Conservation (phyloP, 305 asterid species). For the Fraxinus greggii region DNA sequence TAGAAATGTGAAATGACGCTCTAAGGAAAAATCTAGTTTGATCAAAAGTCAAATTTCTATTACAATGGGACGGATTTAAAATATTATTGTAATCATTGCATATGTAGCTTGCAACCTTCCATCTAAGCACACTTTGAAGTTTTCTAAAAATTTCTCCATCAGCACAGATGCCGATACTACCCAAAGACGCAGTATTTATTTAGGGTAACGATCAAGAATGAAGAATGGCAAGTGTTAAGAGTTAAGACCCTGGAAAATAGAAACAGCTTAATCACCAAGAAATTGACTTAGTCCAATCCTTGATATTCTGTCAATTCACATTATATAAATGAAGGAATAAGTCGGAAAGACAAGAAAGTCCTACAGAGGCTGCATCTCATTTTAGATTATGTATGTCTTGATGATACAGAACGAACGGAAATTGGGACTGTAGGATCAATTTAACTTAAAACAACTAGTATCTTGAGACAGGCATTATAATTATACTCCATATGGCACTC, state of each 20-base stretch:
- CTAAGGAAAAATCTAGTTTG: background rate
- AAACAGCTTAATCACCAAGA: background rate
- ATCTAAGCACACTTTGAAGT: background rate
- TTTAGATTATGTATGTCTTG: background rate
- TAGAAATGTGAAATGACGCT: background rate
- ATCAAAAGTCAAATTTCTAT: background rate
- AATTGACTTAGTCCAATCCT: background rate
- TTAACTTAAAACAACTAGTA: background rate
- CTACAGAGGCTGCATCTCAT: background rate
- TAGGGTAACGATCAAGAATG: background rate
- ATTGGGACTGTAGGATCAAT: background rate
- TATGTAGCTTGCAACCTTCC: background rate
- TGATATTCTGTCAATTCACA: background rate
- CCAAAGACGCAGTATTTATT: background rate
- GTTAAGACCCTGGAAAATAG: background rate
- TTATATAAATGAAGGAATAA: background rate
- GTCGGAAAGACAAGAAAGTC: background rate
- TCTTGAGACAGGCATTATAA: background rate
- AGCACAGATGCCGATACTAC: background rate
- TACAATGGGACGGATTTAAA: background rate
- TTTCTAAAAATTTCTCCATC: background rate
- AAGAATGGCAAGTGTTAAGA: background rate
- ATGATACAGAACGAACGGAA: background rate
- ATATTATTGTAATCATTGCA: background rate
- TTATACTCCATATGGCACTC: background rate